A percentile compares a stretch with the other conserved stretches of the same genome.
Conservation (phyloP, 225 moss, liverwort and hornwort species). For the Physcomitrellopsis africana region DNA sequence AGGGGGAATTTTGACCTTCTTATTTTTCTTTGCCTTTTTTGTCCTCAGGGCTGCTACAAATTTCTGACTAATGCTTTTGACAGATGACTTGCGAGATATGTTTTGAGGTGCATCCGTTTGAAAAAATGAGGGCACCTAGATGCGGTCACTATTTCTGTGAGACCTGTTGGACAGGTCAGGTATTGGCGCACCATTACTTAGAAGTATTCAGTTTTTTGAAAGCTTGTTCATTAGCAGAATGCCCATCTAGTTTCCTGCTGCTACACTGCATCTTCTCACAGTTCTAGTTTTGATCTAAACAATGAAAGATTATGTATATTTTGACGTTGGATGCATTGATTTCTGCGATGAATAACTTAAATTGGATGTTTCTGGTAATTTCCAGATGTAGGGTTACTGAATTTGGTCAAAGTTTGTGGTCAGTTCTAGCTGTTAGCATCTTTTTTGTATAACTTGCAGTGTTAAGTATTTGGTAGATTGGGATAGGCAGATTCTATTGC, state of each 20-base stretch:
- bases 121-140: slow-evolving; percentile 89
- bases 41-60: not conserved
- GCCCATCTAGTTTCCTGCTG: slow-evolving; percentile 2
- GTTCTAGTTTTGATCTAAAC: slow-evolving; percentile 9
- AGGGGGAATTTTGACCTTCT: not conserved
- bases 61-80: slow-evolving; percentile 23
- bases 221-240: not conserved
- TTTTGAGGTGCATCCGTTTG: slow-evolving; percentile 71
- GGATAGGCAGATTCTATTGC: not conserved
- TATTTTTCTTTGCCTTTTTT: not conserved
- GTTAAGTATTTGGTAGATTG: not conserved
- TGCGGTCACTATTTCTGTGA: slow-evolving; percentile 96
- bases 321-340: not conserved
- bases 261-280: not conserved
- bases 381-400: not conserved
- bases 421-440: not conserved
- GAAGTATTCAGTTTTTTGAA: slow-evolving; percentile 23
- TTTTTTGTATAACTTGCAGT: slow-evolving; percentile 9
- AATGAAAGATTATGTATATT: not conserved
- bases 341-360: not conserved
- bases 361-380: not conserved
- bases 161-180: slow-evolving; percentile 91
- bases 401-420: not conserved
- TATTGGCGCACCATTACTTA: slow-evolving; percentile 42
- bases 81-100: slow-evolving; percentile 89